A percentile compares a stretch with the other conserved stretches of the same genome.
Evolutionary conservation across 1,284 basidiomycete species (phyloP).

Genomic region (Malassezia brasiliensis): DNA sequence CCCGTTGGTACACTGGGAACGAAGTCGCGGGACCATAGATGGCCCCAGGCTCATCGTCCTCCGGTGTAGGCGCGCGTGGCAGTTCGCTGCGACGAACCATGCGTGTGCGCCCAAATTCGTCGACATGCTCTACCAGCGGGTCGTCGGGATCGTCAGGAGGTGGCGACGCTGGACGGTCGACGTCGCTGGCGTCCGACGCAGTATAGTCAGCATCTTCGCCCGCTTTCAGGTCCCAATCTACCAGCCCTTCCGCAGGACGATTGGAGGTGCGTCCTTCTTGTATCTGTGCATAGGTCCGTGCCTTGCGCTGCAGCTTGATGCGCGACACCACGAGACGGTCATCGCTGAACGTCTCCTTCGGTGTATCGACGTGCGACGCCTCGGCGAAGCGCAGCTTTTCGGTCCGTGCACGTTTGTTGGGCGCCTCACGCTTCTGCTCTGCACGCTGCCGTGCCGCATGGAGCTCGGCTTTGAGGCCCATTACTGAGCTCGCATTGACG

Average conservation of each 20-base stretch:
- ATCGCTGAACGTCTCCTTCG: neutral
- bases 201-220: constrained; percentile 53
- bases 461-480: constrained; percentile 26
- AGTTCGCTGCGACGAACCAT: constrained; percentile 64
- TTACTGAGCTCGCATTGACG: constrained; percentile 20
- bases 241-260: constrained; percentile 61
- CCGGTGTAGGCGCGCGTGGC: constrained; percentile 49
- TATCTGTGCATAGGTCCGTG: constrained; percentile 70
- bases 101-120: constrained; percentile 71
- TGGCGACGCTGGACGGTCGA: constrained; percentile 30
- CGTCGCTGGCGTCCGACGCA: constrained; percentile 49
- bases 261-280: constrained; percentile 70
- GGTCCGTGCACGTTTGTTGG: neutral
- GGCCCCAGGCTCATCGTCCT: constrained; percentile 17
- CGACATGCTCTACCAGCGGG: constrained; percentile 69
- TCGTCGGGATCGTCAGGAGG: constrained; percentile 54
- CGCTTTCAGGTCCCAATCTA: constrained; percentile 72
- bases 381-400: neutral
- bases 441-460: constrained; percentile 20
- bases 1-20: constrained; percentile 67
- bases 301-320: constrained; percentile 62
- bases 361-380: neutral
- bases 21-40: constrained; percentile 49
- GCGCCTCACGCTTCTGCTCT: neutral
- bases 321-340: constrained; percentile 57